Percentiles rank a stretch among this genome's conserved stretches.
Evolutionary conservation across 257 asterid species (phyloP).

Genomic region (Echium plantagineum): DNA sequence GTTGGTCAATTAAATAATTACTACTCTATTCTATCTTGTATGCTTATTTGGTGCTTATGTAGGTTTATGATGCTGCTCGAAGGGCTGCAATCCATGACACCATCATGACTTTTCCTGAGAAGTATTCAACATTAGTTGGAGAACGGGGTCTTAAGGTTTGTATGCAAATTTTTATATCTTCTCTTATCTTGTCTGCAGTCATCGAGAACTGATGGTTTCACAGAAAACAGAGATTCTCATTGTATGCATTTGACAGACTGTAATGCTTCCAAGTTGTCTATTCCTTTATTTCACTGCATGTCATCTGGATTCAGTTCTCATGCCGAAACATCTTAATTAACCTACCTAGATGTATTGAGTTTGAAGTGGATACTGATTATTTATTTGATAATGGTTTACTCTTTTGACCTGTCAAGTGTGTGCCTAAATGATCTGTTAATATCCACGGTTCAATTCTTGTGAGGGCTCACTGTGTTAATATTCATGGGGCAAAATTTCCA

Average conservation of each 20-base stretch:
- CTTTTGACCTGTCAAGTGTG: too few species aligned
- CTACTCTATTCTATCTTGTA: slow-evolving; percentile 2
- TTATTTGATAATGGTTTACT: too few species aligned
- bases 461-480: too few species aligned
- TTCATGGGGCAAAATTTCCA: too few species aligned
- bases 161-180: background rate
- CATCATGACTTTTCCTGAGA: slow-evolving; percentile 76
- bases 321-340: background rate
- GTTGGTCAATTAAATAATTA: slow-evolving; percentile 20
- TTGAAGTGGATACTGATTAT: background rate
- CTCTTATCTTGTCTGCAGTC: background rate
- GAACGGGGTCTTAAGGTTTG: slow-evolving; percentile 98
- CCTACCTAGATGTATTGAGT: background rate
- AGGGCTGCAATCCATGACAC: slow-evolving; percentile 91
- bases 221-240: too few species aligned
- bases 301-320: background rate
- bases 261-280: too few species aligned
- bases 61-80: slow-evolving; percentile 96
- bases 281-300: too few species aligned
- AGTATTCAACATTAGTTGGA: slow-evolving; percentile 80
- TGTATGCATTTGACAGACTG: too few species aligned
- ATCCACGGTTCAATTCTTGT: too few species aligned
- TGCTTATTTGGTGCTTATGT: slow-evolving; percentile 9
- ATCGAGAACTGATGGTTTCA: background rate
- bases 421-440: too few species aligned